Conservation (phyloP, 257 asterid species). For the Solanum neorickii region DNA sequence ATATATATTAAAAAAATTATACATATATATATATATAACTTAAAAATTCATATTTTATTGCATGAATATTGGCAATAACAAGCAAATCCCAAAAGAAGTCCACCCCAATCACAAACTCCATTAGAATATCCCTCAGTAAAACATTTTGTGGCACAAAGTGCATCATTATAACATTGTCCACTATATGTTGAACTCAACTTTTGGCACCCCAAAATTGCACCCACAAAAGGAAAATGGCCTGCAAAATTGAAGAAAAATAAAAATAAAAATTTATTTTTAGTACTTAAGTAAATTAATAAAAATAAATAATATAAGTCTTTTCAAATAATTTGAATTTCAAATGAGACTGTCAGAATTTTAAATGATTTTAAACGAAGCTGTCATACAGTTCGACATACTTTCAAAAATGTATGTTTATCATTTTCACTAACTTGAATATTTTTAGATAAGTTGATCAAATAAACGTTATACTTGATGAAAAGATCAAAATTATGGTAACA, state of each 20-base stretch:
- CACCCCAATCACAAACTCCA: background rate
- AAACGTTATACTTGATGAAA: no score
- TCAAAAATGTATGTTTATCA: no score
- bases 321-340: background rate
- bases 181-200: background rate
- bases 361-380: background rate
- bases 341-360: background rate
- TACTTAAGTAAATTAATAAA: background rate
- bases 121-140: background rate
- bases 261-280: background rate
- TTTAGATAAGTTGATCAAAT: no score
- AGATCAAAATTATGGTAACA: background rate
- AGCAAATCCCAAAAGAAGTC: background rate
- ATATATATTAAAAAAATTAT: no score
- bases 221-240: background rate
- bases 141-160: background rate
- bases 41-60: background rate
- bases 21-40: background rate
- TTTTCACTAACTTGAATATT: background rate
- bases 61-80: background rate
- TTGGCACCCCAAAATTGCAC: background rate
- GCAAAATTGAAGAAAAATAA: background rate
- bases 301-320: background rate
- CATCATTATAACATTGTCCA: background rate
- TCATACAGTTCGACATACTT: background rate